These are phyloP conservation scores for Entomortierella chlamydospora DNA, from an alignment of 192 early-diverging fungal genomes.

Conservation along the genomic window DNA sequence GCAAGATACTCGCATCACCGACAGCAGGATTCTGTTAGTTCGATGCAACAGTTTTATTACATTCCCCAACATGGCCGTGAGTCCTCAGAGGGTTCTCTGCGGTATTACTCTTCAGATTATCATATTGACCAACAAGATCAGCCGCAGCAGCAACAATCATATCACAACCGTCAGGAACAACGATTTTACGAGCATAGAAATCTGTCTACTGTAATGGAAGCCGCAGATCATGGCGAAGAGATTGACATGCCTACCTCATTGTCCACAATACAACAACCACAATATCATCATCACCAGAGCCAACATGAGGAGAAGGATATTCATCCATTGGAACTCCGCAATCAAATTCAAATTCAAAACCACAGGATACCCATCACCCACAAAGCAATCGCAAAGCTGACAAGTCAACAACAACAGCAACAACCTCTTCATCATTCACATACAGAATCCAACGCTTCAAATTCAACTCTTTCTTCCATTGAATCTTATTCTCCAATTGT, in stretches of 20 bases:
- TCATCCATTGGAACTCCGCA: background rate
- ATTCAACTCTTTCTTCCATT: constrained; percentile 2
- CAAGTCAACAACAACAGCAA: background rate
- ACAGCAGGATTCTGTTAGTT: constrained; percentile 39
- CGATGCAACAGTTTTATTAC: constrained; percentile 48
- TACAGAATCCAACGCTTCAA: constrained; percentile 4
- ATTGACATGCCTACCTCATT: background rate
- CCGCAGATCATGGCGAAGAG: background rate
- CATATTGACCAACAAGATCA: background rate
- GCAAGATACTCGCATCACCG: constrained; percentile 1
- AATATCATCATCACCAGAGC: background rate
- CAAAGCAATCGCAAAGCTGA: constrained; percentile 15
- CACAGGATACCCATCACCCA: constrained; percentile 3
- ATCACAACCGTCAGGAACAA: background rate
- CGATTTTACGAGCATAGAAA: background rate
- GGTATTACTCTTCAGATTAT: background rate
- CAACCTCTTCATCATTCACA: constrained; percentile 2
- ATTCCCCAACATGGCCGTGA: background rate
- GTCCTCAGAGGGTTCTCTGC: background rate
- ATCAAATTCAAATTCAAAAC: background rate
- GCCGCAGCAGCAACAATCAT: background rate
- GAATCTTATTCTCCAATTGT: background rate
- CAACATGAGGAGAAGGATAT: too few relatives aligned
- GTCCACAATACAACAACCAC: too few relatives aligned
- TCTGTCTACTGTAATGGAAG: background rate